Base-by-base conservation (phyloP, 441 rosid genomes). In the Arabidopsis lyrata region DNA sequence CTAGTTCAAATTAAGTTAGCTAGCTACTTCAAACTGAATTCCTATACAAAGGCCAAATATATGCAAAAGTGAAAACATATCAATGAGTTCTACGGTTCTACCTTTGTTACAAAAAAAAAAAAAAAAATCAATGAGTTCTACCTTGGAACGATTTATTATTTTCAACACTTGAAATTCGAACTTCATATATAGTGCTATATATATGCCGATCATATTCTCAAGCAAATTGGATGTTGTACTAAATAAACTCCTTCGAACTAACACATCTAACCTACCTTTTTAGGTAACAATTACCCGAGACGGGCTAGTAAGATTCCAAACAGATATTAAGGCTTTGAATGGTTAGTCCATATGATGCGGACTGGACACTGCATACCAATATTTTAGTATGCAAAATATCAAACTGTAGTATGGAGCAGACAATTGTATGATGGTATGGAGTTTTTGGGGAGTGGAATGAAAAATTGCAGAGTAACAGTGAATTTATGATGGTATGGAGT, bases 141-240 rank as follows among this genome's bases (percentile, higher is more conserved):
- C 13, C 44, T 52, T 50, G 9, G 38, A 60, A 15, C 67, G 29
- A 22, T 27, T 55, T n/a, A 44, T 63, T 34, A 24, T 8, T 55
- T 32, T 45, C 7, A 54, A 54, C 32, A 32, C 47, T 24, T 13
- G 3, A 44, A 22, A 57, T 3, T 44, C 18, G 15, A 47, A 65
- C 58, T 50, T 64, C 16, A 65, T n/a, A n/a, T n/a, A n/a, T 27
- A 54, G 20, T 64, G 63, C 16, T 53, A 3, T 3, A n/a, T 22
- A 10, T 62, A 7, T 22, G 38, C 53, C 45, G 64, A 44, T 73
- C 59, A 55, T 54, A 55, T 54, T 7, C 49, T 35, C 59, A 35
- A 35, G 70, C 31, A 72, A 32, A 42, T 20, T 34, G 57, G 38
- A 6, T 7, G 27, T 27, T 38, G 12, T 12, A 11, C 9, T 59